Percentiles rank a stretch among this genome's conserved stretches.
These are phyloP conservation scores for Verticillium isaacii DNA, from an alignment of 2,329 filamentous ascomycete species.

Conservation along the genomic window DNA sequence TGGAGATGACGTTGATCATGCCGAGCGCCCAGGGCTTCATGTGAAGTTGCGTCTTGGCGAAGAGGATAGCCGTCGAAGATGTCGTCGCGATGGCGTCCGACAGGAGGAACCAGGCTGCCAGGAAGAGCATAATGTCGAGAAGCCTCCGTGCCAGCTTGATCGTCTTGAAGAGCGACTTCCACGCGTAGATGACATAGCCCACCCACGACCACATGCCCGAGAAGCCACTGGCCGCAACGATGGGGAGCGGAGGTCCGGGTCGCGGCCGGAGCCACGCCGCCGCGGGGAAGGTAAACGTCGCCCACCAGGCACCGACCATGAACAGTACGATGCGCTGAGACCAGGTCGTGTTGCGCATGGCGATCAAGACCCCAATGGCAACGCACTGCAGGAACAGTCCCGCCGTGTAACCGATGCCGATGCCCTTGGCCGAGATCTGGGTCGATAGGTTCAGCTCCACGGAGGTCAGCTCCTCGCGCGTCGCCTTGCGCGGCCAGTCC, in stretches of 20 bases:
- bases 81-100: conserved; percentile 94
- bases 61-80: conserved; percentile 88
- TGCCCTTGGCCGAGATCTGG: conserved; percentile 84
- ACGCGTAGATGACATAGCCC: conserved; percentile 75
- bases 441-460: conserved; percentile 77
- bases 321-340: conserved; percentile 84
- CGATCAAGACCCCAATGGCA: conserved; percentile 71
- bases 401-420: conserved; percentile 89
- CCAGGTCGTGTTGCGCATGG: conserved; percentile 72
- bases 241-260: conserved; percentile 74
- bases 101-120: conserved; percentile 89
- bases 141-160: conserved; percentile 68
- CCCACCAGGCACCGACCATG: conserved; percentile 88
- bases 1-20: conserved; percentile 90
- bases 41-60: conserved; percentile 86
- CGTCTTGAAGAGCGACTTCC: conserved; percentile 81
- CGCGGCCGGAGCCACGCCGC: conserved; percentile 83
- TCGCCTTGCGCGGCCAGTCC: conserved; percentile 31
- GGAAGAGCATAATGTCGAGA: conserved; percentile 70
- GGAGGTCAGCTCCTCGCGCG: conserved; percentile 49
- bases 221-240: conserved; percentile 23
- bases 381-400: conserved; percentile 79
- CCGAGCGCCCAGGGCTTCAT: conserved; percentile 88
- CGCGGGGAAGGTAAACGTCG: conserved; percentile 81
- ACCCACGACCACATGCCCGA: conserved; percentile 47